phyloP scores from a whole-genome alignment of 768 basidiomycete genomes.

The Mycena albidolilacea region DNA sequence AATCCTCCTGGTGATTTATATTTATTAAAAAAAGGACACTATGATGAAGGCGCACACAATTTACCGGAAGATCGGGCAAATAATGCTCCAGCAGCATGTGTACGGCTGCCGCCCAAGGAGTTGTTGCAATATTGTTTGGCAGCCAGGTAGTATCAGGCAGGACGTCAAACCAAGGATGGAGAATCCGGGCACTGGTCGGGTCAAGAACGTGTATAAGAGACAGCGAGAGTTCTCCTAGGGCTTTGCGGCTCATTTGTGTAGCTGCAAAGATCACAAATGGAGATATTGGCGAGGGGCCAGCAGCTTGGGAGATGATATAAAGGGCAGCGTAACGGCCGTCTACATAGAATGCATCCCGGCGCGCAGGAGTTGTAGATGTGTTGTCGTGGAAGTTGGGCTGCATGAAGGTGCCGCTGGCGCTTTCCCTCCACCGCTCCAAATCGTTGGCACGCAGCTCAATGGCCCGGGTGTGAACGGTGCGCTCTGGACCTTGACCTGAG shows the following conservation, averaged over 20 bases:
- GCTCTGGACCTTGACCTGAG: neutral
- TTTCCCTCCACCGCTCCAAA: neutral
- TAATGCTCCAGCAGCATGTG: too few relatives aligned
- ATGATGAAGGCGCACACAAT: too few relatives aligned
- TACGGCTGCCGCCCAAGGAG: too few relatives aligned
- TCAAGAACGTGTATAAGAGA: neutral
- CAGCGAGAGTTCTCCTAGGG: neutral
- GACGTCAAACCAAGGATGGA: neutral
- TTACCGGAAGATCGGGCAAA: too few relatives aligned
- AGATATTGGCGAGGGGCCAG: neutral
- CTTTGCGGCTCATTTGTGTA: neutral
- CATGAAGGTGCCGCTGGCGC: neutral
- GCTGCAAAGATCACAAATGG: neutral
- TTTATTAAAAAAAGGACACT: too few relatives aligned
- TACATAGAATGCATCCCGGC: too few relatives aligned
- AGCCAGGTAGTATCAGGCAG: too few relatives aligned
- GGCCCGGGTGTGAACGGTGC: neutral
- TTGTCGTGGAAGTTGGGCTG: neutral
- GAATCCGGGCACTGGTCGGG: neutral
- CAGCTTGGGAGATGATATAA: neutral
- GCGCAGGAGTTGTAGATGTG: too few relatives aligned
- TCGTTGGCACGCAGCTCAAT: neutral
- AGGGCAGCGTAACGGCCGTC: too few relatives aligned
- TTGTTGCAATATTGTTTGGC: too few relatives aligned
- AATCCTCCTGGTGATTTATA: too few relatives aligned